Percentiles rank a stretch among this genome's conserved stretches.
These are phyloP conservation scores for Erucastrum elatum DNA, from an alignment of 345 rosid genomes.

Conservation along the genomic window DNA sequence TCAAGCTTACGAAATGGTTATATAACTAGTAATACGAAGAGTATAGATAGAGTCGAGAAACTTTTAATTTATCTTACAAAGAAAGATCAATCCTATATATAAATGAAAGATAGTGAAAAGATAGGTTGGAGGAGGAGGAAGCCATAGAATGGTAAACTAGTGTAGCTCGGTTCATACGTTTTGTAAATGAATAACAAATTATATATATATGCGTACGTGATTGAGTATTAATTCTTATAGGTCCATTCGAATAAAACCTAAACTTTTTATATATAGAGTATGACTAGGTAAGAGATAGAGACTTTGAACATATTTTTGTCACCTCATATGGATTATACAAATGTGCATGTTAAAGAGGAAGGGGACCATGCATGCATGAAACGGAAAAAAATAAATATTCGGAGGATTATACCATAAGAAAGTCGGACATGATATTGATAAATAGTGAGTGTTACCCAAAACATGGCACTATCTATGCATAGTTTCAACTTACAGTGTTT, in stretches of 20 bases:
- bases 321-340: slow-evolving; percentile 1
- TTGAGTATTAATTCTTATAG: not conserved
- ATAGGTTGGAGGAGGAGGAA: not conserved
- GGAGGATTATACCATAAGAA: slow-evolving; percentile 34
- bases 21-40: not conserved
- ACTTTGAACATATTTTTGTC: not conserved
- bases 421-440: slow-evolving; percentile 34
- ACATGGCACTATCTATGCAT: slow-evolving; percentile 36
- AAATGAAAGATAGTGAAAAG: not conserved
- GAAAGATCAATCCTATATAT: slow-evolving; percentile 2
- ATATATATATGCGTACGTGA: not conserved
- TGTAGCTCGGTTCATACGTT: not conserved
- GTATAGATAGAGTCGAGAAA: not conserved
- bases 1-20: not conserved
- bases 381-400: slow-evolving; percentile 17
- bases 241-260: slow-evolving; percentile 21
- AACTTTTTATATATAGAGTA: slow-evolving; percentile 11
- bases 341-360: not conserved
- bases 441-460: slow-evolving; percentile 38
- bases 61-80: not conserved
- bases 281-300: slow-evolving; percentile 11
- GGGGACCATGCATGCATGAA: slow-evolving; percentile 25
- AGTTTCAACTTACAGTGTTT: slow-evolving; percentile 27
- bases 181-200: not conserved
- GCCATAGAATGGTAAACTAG: not conserved